Conservation (phyloP, 768 basidiomycete species). For the Pleurotus tuoliensis region DNA sequence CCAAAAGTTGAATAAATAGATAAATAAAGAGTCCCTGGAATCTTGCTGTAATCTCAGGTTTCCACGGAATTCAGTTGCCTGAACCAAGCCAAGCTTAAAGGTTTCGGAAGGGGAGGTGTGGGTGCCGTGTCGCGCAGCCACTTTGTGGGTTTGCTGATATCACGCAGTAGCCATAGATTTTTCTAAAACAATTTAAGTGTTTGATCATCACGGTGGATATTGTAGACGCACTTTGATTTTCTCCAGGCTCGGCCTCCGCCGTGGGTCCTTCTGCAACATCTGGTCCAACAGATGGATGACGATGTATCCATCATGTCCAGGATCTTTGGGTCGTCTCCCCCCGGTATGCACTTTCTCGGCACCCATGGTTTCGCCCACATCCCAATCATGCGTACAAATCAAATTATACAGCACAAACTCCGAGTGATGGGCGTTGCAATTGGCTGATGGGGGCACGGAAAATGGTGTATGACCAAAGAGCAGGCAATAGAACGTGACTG, state of each 20-base stretch:
- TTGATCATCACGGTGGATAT: background rate
- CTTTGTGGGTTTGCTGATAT: slow-evolving; percentile 28
- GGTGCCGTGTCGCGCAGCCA: slow-evolving; percentile 34
- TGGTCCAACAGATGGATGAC: slow-evolving; percentile 32
- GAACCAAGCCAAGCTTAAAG: background rate
- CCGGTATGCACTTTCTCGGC: slow-evolving; percentile 30
- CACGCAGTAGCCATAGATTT: slow-evolving; percentile 34
- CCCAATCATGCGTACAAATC: slow-evolving; percentile 40
- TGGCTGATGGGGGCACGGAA: slow-evolving; percentile 27
- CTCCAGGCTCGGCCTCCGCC: slow-evolving; percentile 23
- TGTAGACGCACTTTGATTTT: slow-evolving; percentile 29
- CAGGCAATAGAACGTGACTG: slow-evolving; percentile 43
- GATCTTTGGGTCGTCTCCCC: slow-evolving; percentile 28
- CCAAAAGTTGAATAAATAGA: no score
- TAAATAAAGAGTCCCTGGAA: no score
- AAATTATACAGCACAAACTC: slow-evolving; percentile 36
- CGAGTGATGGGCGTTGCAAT: slow-evolving; percentile 30
- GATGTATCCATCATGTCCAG: slow-evolving; percentile 22
- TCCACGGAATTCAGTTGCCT: background rate
- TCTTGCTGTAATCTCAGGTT: no score
- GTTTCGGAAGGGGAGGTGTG: background rate
- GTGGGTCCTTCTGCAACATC: slow-evolving; percentile 39
- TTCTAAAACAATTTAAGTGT: slow-evolving; percentile 19
- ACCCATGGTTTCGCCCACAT: slow-evolving; percentile 33
- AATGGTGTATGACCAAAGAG: slow-evolving; percentile 45